Base-by-base conservation (phyloP, 495 filamentous ascomycete genomes). In the Aspergillus leporis region DNA sequence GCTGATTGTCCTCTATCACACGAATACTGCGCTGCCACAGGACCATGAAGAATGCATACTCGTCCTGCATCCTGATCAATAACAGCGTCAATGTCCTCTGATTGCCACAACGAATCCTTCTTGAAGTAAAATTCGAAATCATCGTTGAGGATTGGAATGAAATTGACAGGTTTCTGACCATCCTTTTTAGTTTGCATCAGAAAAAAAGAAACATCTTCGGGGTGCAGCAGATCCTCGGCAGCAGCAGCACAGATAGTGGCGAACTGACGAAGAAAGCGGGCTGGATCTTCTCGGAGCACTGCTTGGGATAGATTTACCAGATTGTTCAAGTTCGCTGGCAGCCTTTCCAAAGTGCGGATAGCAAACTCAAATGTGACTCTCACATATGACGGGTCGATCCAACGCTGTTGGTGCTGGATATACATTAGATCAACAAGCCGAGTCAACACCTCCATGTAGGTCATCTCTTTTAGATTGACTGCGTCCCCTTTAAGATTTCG, bases 21-120 rank as follows among this genome's bases (percentile, higher is more conserved):
- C 0, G 71, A 67, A 62, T 72, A 73, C 31, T 63, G 63, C 9
- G 67, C 74, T 21, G 75, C 71, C 21, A 76, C 68, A 13, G 75
- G 75, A 0, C 75, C 75, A n/a, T 76, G 73, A 4, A 78, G 53
- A 41, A 78, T 76, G 52, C 73, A 77, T 7, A 69, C 66, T 31
- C 75, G 62, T 14, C 64, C 65, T 19, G 67, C 68, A 62, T 78
- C 75, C 53, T 71, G 63, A 36, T 60, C 66, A 23, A 71, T 59
- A 23, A 78, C 72, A 2, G 75, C 74, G 30, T 73, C 75, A 19
- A 77, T 41, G 49, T 77, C 70, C 55, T 78, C 74, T 0, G 73
- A 70, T 50, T 78, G 75, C 75, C 75, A 78, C 4, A 78, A 51
- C 3, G 73, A 77, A 49, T 78, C 75, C 38, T 78, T 78, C 49